Evolutionary conservation across 75 land plant genomes (phyloP), one percentile per base, ranked within the genome.

Genomic region (Pinus tabuliformis): DNA sequence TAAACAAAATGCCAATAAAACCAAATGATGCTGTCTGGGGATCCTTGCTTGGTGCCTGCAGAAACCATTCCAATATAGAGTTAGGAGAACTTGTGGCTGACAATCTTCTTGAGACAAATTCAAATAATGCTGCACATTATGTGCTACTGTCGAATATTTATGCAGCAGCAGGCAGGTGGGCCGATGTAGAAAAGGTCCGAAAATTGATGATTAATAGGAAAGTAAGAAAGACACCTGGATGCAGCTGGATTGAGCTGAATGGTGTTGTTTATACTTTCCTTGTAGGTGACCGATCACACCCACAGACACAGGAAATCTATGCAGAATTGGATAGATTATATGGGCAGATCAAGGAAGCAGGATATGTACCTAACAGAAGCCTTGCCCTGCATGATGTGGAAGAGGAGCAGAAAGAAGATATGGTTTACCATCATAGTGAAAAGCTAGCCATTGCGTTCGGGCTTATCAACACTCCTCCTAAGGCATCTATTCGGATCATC

Each of bases 31-130:
- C 18, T 26, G 30, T 30, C 18, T 78, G 77, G 79, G 52, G n/a
- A 37, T 24, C 58, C 54, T 74, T 78, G 36, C 58, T 78, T 74
- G 79, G 78, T 26, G 79, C 79, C 28, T 78, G 79, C 18, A 78
- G 78, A 54, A 58, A 49, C 14, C 56, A 79, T 56, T 20, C 33
- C 15, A 59, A 79, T 76, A 54, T 61, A 58, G 28, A 57, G 18
- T 22, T 57, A 33, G 80, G 59, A 56, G 62, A 77, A 75, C 57
- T 28, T 74, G 62, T 71, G 16, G 78, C 79, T 30, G 28, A 17
- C 13, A 21, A 56, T 2, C 54, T 61, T 74, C 52, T 79, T n/a
- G 54, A 58, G 6, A 7, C 22, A 28, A 21, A 75, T 8, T 39
- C 62, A 8, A 39, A 76, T 21, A 39, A 76, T 76, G 61, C 80